phyloP scores from a whole-genome alignment of 768 basidiomycete species.

The Dendrothele bispora region DNA sequence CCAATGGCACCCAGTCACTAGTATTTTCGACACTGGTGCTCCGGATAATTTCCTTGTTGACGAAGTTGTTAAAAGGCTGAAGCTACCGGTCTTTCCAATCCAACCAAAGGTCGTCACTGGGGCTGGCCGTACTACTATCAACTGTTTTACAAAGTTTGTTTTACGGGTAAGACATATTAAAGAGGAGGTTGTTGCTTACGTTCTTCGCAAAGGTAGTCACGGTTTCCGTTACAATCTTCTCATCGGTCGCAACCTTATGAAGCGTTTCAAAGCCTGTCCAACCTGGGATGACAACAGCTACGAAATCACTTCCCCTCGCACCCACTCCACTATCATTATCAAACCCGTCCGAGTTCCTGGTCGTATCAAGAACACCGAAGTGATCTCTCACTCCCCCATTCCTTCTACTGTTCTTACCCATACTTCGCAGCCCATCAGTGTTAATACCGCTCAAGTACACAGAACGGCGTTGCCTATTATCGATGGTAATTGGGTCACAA shows the following conservation, averaged over 20 bases:
- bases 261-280: constrained; percentile 1
- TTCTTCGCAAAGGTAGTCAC: constrained; percentile 1
- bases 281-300: constrained; percentile 9
- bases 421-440: not conserved
- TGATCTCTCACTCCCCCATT: not conserved
- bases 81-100: constrained; percentile 6
- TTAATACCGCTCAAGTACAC: not conserved
- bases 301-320: constrained; percentile 8
- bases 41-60: constrained; percentile 6
- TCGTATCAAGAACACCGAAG: not conserved
- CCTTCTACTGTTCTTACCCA: not conserved
- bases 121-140: constrained; percentile 7
- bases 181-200: constrained; percentile 6
- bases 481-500: too few relatives aligned
- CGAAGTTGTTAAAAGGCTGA: not conserved
- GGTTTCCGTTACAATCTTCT: constrained; percentile 13
- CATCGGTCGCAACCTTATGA: constrained; percentile 7
- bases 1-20: too few relatives aligned
- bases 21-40: constrained; percentile 14
- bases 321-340: constrained; percentile 1
- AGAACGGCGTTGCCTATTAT: not conserved
- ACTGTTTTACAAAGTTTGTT: constrained; percentile 8
- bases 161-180: constrained; percentile 9
- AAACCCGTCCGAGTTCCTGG: constrained; percentile 2
- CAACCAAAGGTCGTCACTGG: constrained; percentile 6